Evolutionary conservation across 345 rosid species (phyloP).

Genomic region (Psidium friedrichsthalianum): DNA sequence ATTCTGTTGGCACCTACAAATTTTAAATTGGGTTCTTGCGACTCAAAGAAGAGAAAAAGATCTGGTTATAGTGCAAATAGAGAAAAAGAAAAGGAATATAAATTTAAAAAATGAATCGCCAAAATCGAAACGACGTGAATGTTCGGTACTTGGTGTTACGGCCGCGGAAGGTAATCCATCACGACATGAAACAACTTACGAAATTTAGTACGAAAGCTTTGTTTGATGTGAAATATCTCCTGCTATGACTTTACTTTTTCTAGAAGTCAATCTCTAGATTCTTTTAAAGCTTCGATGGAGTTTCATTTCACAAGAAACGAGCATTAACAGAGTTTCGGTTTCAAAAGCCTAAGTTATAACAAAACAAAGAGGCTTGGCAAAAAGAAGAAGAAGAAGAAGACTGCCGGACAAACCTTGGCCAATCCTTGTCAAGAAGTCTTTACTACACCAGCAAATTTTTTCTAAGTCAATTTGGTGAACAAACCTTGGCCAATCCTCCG

Average conservation of each 20-base stretch:
- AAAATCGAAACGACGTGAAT: not conserved
- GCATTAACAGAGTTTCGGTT: not conserved
- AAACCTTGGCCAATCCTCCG: not conserved
- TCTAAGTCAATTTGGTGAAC: not conserved
- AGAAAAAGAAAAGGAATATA: not conserved
- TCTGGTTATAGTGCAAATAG: not conserved
- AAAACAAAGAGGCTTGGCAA: not conserved
- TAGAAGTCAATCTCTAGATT: not conserved
- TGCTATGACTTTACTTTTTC: not conserved
- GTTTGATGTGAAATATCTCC: not conserved
- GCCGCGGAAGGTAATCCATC: not conserved
- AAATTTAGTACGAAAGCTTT: not conserved
- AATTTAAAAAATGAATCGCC: not conserved
- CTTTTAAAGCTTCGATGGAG: not conserved
- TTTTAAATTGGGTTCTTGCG: not conserved
- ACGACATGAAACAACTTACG: not conserved
- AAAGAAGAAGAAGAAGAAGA: not conserved
- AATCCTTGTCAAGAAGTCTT: not conserved
- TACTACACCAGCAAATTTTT: not conserved
- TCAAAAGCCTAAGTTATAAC: not conserved
- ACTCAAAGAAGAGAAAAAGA: not conserved
- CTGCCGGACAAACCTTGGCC: too few relatives aligned
- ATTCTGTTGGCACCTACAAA: not conserved
- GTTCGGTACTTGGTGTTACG: not conserved
- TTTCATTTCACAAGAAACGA: not conserved